These are phyloP conservation scores for Eutypa lata DNA, from an alignment of 2,329 filamentous ascomycete genomes.

Conservation along the genomic window DNA sequence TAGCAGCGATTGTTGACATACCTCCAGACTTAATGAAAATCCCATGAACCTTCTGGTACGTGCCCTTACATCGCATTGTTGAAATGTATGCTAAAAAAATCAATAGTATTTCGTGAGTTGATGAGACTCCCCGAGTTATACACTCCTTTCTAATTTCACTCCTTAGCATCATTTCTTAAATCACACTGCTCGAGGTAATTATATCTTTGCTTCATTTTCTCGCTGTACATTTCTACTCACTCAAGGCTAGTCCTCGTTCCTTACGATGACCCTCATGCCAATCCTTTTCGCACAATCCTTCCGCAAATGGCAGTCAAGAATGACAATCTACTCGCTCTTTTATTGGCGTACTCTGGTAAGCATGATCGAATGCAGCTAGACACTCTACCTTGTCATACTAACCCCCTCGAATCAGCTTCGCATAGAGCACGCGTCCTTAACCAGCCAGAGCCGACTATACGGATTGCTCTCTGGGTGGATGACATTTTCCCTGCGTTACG, in stretches of 20 bases:
- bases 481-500: constrained; percentile 74
- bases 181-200: constrained; percentile 67
- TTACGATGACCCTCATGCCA: constrained; percentile 50
- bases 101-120: constrained; percentile 45
- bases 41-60: constrained; percentile 71
- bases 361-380: not conserved
- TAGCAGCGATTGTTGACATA: constrained; percentile 4
- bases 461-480: constrained; percentile 78
- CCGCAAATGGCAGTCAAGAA: constrained; percentile 64
- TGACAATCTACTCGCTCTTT: constrained; percentile 69
- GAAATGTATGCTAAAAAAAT: constrained; percentile 15
- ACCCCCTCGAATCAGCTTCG: constrained; percentile 50
- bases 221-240: constrained; percentile 30
- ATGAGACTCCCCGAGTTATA: not conserved
- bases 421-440: constrained; percentile 73
- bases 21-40: constrained; percentile 62
- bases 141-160: constrained; percentile 4
- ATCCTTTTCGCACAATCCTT: constrained; percentile 48
- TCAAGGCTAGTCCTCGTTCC: constrained; percentile 49
- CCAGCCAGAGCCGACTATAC: constrained; percentile 70
- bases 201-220: constrained; percentile 59
- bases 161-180: constrained; percentile 64
- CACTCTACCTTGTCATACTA: constrained; percentile 6
- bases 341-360: constrained; percentile 70
- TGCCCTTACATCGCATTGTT: constrained; percentile 3